Conservation (phyloP, 441 rosid species). For the Erodium texanum region DNA sequence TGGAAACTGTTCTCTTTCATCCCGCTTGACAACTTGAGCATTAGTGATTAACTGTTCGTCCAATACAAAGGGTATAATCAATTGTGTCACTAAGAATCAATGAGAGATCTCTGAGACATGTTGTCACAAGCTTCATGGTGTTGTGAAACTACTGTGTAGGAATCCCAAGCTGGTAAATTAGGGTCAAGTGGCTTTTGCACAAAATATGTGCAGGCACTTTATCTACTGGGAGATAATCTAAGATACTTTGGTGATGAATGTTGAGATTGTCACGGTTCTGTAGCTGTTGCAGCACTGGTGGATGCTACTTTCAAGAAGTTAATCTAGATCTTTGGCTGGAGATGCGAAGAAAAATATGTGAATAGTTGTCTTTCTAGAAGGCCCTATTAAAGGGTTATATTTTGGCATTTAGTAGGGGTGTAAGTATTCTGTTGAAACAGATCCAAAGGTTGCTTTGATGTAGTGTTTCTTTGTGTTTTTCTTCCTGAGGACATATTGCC, state of each 20-base stretch:
- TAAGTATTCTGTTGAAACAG: background rate
- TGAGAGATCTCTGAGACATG: background rate
- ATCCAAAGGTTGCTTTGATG: background rate
- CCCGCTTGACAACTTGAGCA: background rate
- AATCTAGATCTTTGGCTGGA: background rate
- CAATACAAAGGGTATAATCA: background rate
- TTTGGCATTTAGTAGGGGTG: background rate
- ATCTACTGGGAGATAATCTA: background rate
- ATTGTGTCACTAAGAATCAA: background rate
- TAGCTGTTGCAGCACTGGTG: background rate
- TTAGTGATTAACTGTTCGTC: background rate
- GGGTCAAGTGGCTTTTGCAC: background rate
- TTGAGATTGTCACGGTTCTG: background rate
- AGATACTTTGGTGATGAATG: slow-evolving; percentile 14
- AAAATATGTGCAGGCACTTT: background rate
- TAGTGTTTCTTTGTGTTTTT: background rate
- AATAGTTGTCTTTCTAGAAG: background rate
- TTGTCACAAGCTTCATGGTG: background rate
- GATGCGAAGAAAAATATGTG: background rate
- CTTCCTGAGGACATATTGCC: background rate
- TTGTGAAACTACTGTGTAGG: background rate
- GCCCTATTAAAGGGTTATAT: background rate
- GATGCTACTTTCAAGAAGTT: background rate
- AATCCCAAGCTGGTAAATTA: background rate
- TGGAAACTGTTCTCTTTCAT: background rate